These are phyloP conservation scores for Pseudogymnoascus sp. DNA, from an alignment of 2,329 filamentous ascomycete species.

Conservation along the genomic window DNA sequence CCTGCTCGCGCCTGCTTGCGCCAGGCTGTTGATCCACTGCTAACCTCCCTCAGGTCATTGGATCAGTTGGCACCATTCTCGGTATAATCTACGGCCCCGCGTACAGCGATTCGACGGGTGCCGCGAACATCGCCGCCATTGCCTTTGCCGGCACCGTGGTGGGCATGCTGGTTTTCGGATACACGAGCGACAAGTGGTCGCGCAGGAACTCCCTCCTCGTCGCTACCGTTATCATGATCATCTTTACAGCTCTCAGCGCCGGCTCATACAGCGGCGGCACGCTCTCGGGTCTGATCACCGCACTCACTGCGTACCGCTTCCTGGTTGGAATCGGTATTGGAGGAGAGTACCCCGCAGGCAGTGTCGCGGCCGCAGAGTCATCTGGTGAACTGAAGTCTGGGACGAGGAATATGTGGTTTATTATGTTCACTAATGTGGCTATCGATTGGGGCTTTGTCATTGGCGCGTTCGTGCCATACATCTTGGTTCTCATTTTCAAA, in stretches of 20 bases:
- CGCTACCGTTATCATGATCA: constrained; percentile 73
- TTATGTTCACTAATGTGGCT: constrained; percentile 81
- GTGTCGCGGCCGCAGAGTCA: constrained; percentile 75
- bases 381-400: constrained; percentile 75
- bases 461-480: constrained; percentile 67
- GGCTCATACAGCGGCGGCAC: constrained; percentile 70
- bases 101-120: constrained; percentile 63
- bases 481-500: constrained; percentile 49
- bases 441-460: constrained; percentile 81
- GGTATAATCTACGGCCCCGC: constrained; percentile 56
- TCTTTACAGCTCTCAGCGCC: constrained; percentile 74
- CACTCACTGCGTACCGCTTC: constrained; percentile 76
- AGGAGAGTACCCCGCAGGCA: constrained; percentile 74
- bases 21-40: background rate
- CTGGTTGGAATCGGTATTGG: constrained; percentile 76
- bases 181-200: constrained; percentile 74
- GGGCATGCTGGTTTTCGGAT: constrained; percentile 74
- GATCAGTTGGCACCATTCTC: constrained; percentile 75
- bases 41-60: constrained; percentile 57
- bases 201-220: constrained; percentile 73
- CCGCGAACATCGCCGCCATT: constrained; percentile 70
- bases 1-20: background rate
- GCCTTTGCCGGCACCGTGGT: constrained; percentile 81
- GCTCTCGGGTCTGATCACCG: constrained; percentile 64
- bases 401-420: constrained; percentile 83